Evolutionary conservation across 495 filamentous ascomycete species (phyloP).

Genomic region (Recurvomyces mirabilis): DNA sequence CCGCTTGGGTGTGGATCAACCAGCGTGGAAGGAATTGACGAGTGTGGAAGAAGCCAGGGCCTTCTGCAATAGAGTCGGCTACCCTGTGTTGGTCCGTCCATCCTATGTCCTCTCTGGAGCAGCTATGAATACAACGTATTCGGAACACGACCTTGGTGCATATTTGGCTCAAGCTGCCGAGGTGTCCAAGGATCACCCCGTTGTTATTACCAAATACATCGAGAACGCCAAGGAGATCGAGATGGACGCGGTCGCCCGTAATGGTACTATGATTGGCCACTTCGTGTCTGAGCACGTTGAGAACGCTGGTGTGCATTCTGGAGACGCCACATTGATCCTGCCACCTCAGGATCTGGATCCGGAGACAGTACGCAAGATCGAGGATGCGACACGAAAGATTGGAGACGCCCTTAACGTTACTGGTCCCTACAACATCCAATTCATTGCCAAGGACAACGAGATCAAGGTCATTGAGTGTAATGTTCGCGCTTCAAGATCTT

Average conservation of each 20-base stretch:
- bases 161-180: slow-evolving; percentile 82
- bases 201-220: slow-evolving; percentile 99
- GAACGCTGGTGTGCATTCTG: slow-evolving; percentile 95
- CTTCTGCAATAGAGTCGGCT: slow-evolving; percentile 81
- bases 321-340: slow-evolving; percentile 85
- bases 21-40: slow-evolving; percentile 93
- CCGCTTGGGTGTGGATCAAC: slow-evolving; percentile 88
- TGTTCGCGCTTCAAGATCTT: slow-evolving; percentile 87
- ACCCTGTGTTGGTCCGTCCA: slow-evolving; percentile 88
- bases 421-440: slow-evolving; percentile 97
- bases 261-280: slow-evolving; percentile 78
- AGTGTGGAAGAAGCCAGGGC: slow-evolving; percentile 74
- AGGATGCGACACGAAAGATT: slow-evolving; percentile 92
- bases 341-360: slow-evolving; percentile 87
- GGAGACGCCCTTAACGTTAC: slow-evolving; percentile 90
- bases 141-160: slow-evolving; percentile 74
- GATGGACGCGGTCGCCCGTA: slow-evolving; percentile 84
- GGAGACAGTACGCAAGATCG: slow-evolving; percentile 81
- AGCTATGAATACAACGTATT: slow-evolving; percentile 98
- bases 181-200: slow-evolving; percentile 93
- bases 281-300: slow-evolving; percentile 96
- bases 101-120: slow-evolving; percentile 97
- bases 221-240: slow-evolving; percentile 96
- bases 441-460: slow-evolving; percentile 98
- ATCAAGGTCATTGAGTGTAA: slow-evolving; percentile 99